Evolutionary conservation across 768 basidiomycete genomes (phyloP), one percentile per base, ranked within the genome.

Genomic region (Porpolomopsis calyptriformis): DNA sequence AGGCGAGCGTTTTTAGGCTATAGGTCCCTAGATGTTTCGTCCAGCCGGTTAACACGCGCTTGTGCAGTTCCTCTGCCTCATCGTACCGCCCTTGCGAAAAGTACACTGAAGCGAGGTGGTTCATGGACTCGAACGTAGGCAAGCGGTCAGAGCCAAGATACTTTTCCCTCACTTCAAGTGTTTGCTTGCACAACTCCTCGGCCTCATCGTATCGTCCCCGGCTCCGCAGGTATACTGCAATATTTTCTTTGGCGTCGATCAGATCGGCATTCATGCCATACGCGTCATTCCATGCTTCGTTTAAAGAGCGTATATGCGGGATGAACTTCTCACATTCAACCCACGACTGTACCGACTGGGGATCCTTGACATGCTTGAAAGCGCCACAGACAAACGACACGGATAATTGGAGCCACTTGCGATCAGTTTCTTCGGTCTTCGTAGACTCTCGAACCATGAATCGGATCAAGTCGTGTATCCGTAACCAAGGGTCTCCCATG

Each of bases 181-280:
- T 14, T 19, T n/a, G 18, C 34, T 19, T 14, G 22, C 20, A 38
- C 22, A 45, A 10, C 14, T 9, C 33, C 25, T 45, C 44, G 9
- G 44, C 44, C 23, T 45, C 44, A 12, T 9, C 24, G 34, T 45
- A 45, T 12, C 44, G 34, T 2, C 33, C 44, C 3, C 36, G 33
- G 16, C 36, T 27, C 11, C 4, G 2, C 10, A 45, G 16, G 25
- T 45, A 25, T 18, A 9, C 14, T 3, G 20, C 44, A 36, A 35
- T 14, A 20, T 36, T 9, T 3, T 5, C 4, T 11, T 23, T 37
- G n/a, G 36, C 44, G 16, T 2, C 2, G 22, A 45, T 2, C 8
- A 45, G 35, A n/a, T 33, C 31, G 12, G 7, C 14, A 8, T 45
- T 45, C 20, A 5, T 6, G 20, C 20, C 33, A n/a, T 33, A 22